Evolutionary conservation across 805 yeast species (phyloP).

Genomic region (Spathaspora girioi): DNA sequence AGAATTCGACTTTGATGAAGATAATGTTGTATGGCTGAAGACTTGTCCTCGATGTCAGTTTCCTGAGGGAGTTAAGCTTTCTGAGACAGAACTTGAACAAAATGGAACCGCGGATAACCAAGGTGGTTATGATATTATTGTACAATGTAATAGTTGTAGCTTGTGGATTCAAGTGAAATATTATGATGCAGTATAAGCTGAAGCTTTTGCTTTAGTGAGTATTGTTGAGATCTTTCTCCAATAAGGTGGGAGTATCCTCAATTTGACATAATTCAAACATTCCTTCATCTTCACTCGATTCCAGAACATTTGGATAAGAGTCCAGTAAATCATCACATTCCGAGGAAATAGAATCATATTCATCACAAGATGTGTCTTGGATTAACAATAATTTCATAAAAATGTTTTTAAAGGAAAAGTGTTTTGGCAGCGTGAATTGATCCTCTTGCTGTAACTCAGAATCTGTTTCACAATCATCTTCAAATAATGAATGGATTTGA

Average conservation of each 20-base stretch:
- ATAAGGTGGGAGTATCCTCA: neutral
- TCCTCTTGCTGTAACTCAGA: neutral
- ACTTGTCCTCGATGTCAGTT: slow-evolving; percentile 69
- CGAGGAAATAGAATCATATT: neutral
- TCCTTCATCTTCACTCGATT: neutral
- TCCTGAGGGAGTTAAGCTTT: slow-evolving; percentile 50
- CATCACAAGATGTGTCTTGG: neutral
- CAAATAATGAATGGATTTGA: neutral
- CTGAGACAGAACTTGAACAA: slow-evolving; percentile 58
- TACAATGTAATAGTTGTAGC: slow-evolving; percentile 81
- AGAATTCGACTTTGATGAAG: slow-evolving; percentile 48
- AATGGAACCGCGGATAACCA: slow-evolving; percentile 50
- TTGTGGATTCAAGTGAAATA: slow-evolving; percentile 78
- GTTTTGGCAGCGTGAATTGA: neutral
- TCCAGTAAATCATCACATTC: neutral
- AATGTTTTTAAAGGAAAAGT: neutral
- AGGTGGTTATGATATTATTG: slow-evolving; percentile 58
- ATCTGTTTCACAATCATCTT: neutral
- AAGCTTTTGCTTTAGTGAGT: neutral
- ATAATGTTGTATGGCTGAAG: slow-evolving; percentile 39
- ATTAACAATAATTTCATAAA: neutral
- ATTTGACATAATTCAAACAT: neutral
- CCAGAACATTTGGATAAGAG: neutral
- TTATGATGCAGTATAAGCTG: slow-evolving; percentile 38
- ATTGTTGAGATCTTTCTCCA: neutral